These are phyloP conservation scores for Phyllosticta citriasiana DNA, from an alignment of 2,329 filamentous ascomycete genomes.

Conservation along the genomic window DNA sequence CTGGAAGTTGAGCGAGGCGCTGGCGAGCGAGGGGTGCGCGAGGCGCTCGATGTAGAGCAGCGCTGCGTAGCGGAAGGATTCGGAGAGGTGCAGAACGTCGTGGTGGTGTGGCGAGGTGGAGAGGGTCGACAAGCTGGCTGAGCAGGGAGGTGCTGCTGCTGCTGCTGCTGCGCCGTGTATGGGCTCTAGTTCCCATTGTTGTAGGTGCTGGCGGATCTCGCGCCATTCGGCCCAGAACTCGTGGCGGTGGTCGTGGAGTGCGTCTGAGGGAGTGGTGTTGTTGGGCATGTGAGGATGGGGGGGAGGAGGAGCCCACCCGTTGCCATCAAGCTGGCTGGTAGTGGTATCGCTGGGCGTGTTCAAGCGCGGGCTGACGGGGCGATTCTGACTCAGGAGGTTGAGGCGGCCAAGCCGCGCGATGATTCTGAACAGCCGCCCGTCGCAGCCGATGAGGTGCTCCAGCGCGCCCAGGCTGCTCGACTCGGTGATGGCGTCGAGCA, in stretches of 20 bases:
- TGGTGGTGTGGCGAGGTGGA: slow-evolving; percentile 44
- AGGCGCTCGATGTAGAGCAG: slow-evolving; percentile 84
- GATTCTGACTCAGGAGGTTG: slow-evolving; percentile 69
- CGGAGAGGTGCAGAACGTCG: slow-evolving; percentile 73
- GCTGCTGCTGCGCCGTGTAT: slow-evolving; percentile 22
- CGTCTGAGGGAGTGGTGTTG: slow-evolving; percentile 29
- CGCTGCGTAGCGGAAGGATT: slow-evolving; percentile 82
- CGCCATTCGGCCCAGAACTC: slow-evolving; percentile 84
- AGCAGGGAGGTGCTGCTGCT: slow-evolving; percentile 9
- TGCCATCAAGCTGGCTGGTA: slow-evolving; percentile 55
- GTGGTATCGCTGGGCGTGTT: slow-evolving; percentile 33
- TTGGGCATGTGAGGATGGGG: slow-evolving; percentile 21
- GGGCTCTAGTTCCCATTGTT: slow-evolving; percentile 69
- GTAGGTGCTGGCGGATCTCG: slow-evolving; percentile 63
- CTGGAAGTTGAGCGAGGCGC: slow-evolving; percentile 68
- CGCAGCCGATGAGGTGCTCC: slow-evolving; percentile 77
- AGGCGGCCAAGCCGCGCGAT: slow-evolving; percentile 75
- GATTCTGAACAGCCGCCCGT: slow-evolving; percentile 75
- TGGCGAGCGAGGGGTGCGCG: slow-evolving; percentile 63
- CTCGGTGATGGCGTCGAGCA: slow-evolving; percentile 53
- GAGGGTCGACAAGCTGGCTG: slow-evolving; percentile 17
- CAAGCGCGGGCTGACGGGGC: slow-evolving; percentile 32
- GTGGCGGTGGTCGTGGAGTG: slow-evolving; percentile 44
- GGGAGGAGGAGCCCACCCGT: slow-evolving; percentile 54
- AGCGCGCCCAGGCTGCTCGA: slow-evolving; percentile 60